Conservation (phyloP, 2,329 filamentous ascomycete species). For the Aspergillaceae sp. region DNA sequence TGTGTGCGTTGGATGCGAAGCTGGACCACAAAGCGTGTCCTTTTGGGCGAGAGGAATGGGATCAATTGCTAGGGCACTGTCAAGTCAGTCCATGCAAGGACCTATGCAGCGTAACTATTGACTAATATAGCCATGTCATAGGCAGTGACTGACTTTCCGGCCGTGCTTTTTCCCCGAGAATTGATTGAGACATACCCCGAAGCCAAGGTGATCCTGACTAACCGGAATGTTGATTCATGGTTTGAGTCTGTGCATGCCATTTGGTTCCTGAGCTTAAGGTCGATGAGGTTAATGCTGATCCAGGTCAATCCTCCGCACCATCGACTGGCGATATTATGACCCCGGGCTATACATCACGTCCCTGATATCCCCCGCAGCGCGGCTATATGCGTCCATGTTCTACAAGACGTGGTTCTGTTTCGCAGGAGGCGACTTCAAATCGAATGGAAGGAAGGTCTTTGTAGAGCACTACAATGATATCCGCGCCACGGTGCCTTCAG, state of each 20-base stretch:
- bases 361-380: neutral
- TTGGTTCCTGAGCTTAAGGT: neutral
- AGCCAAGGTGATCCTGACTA: constrained; percentile 18
- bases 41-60: neutral
- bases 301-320: constrained; percentile 1
- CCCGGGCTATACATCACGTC: neutral
- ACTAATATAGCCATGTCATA: too few species aligned
- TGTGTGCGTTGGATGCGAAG: neutral
- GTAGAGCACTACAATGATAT: constrained; percentile 7
- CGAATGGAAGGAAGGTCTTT: constrained; percentile 8
- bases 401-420: constrained; percentile 5
- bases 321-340: neutral
- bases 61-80: neutral
- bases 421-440: constrained; percentile 2
- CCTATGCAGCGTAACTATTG: too few species aligned
- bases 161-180: neutral
- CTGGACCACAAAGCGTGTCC: neutral
- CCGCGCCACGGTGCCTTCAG: neutral
- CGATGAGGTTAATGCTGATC: constrained; percentile 1
- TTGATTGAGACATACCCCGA: neutral
- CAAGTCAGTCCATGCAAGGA: neutral
- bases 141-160: neutral
- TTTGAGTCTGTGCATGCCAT: neutral
- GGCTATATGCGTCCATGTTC: constrained; percentile 1
- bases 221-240: constrained; percentile 13